phyloP scores from a whole-genome alignment of 2,329 filamentous ascomycete genomes.

The Spiromastix sp. region DNA sequence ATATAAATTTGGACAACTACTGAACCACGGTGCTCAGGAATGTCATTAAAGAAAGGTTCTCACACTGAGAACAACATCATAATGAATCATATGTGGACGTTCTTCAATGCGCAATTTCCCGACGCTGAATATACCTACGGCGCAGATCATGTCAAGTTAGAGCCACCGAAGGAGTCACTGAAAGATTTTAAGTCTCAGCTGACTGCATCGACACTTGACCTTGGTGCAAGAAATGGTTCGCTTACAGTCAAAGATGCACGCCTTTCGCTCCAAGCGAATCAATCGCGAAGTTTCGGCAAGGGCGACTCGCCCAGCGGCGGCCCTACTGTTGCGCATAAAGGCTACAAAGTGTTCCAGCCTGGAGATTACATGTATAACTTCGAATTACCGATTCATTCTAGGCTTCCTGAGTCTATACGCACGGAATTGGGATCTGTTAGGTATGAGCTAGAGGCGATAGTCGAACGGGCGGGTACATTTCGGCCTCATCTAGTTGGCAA shows the following conservation, averaged over 20 bases:
- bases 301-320: conserved; percentile 51
- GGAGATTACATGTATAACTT: conserved; percentile 67
- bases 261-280: conserved; percentile 67
- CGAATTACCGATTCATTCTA: conserved; percentile 70
- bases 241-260: conserved; percentile 48
- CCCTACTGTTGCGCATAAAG: conserved; percentile 58
- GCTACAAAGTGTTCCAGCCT: conserved; percentile 76
- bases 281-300: conserved; percentile 77
- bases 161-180: conserved; percentile 20
- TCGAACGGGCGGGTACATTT: conserved; percentile 82
- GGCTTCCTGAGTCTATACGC: conserved; percentile 71
- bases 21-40: conserved; percentile 40
- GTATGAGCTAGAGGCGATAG: conserved; percentile 75
- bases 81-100: conserved; percentile 79
- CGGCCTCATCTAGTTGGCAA: conserved; percentile 74
- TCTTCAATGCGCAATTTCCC: conserved; percentile 66
- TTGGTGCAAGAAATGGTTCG: conserved; percentile 35
- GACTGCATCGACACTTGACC: conserved; percentile 30
- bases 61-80: conserved; percentile 75
- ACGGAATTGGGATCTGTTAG: conserved; percentile 78
- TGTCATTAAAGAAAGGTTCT: conserved; percentile 76
- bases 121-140: conserved; percentile 51
- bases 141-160: conserved; percentile 52
- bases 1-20: neutral
- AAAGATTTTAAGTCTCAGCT: conserved; percentile 24